Base-by-base conservation (phyloP, 805 yeast species). In the Suhomyces sp. region DNA sequence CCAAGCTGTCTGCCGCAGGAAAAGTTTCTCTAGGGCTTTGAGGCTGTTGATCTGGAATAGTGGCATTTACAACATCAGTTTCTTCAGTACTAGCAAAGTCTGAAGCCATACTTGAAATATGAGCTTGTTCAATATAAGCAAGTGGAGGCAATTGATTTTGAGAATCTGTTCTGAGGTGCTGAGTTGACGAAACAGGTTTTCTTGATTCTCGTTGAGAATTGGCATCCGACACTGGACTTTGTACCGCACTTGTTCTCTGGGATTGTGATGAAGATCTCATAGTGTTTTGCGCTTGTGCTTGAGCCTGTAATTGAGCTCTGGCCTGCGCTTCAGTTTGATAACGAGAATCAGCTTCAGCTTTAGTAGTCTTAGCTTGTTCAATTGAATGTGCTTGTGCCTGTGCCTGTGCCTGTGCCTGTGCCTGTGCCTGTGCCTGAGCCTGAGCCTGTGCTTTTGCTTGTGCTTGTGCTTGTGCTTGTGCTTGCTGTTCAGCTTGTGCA, bases 81-180 rank as follows among this genome's bases (percentile, higher is more conserved):
- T 22, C 35, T 20, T 19, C 10, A 12, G 58, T 48, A 21, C 55
- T 52, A 19, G 60, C 51, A 27, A 52, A 51, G 4, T 57, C 39
- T 24, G 60, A 47, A 12, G 67, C 58, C 31, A 57, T 54, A 21
- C 55, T 43, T 1, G 72, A 57, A 6, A 77, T 71, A 55, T 74
- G 77, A 0, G 77, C 77, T 54, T 69, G 77, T 51, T 69, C 73
- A 3, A 78, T 78, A 43, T 65, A 63, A 12, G 71, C 46, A 33
- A 70, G 53, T 12, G 60, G 51, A 15, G 67, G 60, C 10, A 55
- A 27, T 10, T 19, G 27, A 20, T 46, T 43, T 22, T 13, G 31
- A 2, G 41, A 29, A 10, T 22, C 13, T 4, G 25, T n/a, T 41
- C 44, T 41, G 17, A 37, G 41, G 17, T 37, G 41, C 22, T 37